Evolutionary conservation across 768 basidiomycete genomes (phyloP).

Genomic region (Rhizopogon sp.): DNA sequence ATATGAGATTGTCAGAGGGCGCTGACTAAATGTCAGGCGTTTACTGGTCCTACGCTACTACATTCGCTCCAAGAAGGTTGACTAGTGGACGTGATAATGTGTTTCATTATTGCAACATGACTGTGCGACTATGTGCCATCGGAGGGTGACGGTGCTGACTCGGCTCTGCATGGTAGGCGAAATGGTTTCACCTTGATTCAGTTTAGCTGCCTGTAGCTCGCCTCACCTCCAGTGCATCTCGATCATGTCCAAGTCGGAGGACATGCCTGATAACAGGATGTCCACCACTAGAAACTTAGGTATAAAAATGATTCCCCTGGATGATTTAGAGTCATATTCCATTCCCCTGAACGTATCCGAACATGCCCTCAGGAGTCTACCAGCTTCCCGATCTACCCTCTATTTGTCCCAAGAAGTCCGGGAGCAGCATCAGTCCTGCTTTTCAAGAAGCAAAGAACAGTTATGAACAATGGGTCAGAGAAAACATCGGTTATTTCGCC

Average conservation of each 20-base stretch:
- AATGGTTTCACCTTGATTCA: neutral
- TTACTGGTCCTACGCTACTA: too few species aligned
- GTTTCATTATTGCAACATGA: neutral
- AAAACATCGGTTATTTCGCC: conserved; percentile 18
- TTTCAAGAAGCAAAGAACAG: conserved; percentile 18
- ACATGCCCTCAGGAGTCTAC: conserved; percentile 15
- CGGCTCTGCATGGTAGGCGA: neutral
- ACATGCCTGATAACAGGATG: neutral
- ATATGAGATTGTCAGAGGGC: neutral
- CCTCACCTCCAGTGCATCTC: neutral
- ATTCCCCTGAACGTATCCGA: neutral
- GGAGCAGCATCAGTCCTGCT: conserved; percentile 20
- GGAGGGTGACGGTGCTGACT: neutral
- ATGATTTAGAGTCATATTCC: too few species aligned
- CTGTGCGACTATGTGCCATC: neutral
- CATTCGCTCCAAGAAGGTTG: neutral
- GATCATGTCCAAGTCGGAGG: neutral
- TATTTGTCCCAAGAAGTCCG: conserved; percentile 21
- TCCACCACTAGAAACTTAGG: neutral
- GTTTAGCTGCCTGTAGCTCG: neutral
- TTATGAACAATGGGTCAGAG: conserved; percentile 18
- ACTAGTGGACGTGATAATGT: neutral
- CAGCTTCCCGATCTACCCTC: conserved; percentile 20
- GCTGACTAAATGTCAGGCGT: neutral
- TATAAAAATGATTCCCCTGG: neutral